These are phyloP conservation scores for Penicillium frequentans DNA, from an alignment of 2,329 filamentous ascomycete species.

Conservation along the genomic window DNA sequence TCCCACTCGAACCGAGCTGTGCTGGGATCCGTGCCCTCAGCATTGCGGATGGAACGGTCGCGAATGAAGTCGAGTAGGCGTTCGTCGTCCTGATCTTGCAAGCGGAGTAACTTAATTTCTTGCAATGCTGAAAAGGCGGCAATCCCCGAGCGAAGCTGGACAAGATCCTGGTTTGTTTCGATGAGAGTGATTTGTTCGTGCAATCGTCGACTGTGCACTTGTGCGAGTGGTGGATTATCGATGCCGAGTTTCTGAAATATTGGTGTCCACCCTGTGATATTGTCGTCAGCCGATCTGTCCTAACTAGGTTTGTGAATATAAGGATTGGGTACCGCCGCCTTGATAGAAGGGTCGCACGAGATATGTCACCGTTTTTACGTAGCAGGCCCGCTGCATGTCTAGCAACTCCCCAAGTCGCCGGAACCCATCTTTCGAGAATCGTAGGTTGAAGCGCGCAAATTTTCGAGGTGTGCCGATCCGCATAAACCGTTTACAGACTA, in stretches of 20 bases:
- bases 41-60: slow-evolving; percentile 41
- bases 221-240: slow-evolving; percentile 22
- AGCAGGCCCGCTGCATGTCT: slow-evolving; percentile 37
- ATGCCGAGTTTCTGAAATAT: slow-evolving; percentile 22
- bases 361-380: slow-evolving; percentile 41
- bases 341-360: slow-evolving; percentile 43
- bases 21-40: slow-evolving; percentile 20
- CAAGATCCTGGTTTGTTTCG: slow-evolving; percentile 51
- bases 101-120: slow-evolving; percentile 63
- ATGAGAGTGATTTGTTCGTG: slow-evolving; percentile 49
- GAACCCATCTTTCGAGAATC: slow-evolving; percentile 38
- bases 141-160: slow-evolving; percentile 56
- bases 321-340: slow-evolving; percentile 34
- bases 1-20: slow-evolving; percentile 60
- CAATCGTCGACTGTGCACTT: slow-evolving; percentile 32
- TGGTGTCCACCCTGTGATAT: slow-evolving; percentile 29
- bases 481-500: slow-evolving; percentile 43
- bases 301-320: background rate
- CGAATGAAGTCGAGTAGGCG: slow-evolving; percentile 54
- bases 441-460: slow-evolving; percentile 38
- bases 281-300: slow-evolving; percentile 18
- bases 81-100: slow-evolving; percentile 61
- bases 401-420: slow-evolving; percentile 34
- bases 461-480: slow-evolving; percentile 41
- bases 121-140: slow-evolving; percentile 60